Conservation (phyloP, 2,329 filamentous ascomycete species). For the Aspergillus sp. region DNA sequence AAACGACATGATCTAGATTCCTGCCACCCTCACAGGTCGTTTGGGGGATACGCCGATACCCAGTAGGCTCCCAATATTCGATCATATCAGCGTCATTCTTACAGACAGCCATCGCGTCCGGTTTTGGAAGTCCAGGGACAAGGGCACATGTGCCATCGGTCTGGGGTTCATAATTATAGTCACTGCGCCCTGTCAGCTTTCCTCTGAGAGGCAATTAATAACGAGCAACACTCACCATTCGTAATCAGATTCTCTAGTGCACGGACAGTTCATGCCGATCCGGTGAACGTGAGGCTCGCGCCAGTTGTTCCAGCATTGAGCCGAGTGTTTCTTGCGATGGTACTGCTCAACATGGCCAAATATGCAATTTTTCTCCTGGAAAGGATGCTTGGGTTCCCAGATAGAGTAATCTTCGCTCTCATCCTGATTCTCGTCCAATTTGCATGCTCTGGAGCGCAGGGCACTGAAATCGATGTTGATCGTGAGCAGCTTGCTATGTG, state of each 20-base stretch:
- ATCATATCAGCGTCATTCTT: slow-evolving; percentile 63
- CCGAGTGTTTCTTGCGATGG: slow-evolving; percentile 79
- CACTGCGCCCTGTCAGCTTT: slow-evolving; percentile 51
- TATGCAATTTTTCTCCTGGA: slow-evolving; percentile 74
- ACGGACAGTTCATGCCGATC: slow-evolving; percentile 73
- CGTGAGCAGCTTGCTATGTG: slow-evolving; percentile 59
- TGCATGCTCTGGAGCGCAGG: slow-evolving; percentile 69
- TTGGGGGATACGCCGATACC: slow-evolving; percentile 85
- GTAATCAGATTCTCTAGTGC: slow-evolving; percentile 73
- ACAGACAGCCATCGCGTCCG: slow-evolving; percentile 60
- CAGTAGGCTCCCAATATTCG: slow-evolving; percentile 81
- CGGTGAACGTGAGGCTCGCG: slow-evolving; percentile 69
- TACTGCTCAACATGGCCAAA: slow-evolving; percentile 91
- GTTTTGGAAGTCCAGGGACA: slow-evolving; percentile 69
- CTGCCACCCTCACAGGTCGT: slow-evolving; percentile 79
- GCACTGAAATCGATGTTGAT: slow-evolving; percentile 88
- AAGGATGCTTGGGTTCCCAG: slow-evolving; percentile 84
- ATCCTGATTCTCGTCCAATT: slow-evolving; percentile 61
- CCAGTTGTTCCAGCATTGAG: slow-evolving; percentile 78
- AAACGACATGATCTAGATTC: slow-evolving; percentile 68
- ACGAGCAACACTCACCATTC: slow-evolving; percentile 69
- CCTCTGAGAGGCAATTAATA: not conserved
- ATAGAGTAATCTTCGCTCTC: slow-evolving; percentile 72
- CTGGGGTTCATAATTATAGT: slow-evolving; percentile 88
- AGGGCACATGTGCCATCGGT: slow-evolving; percentile 73